phyloP scores from a whole-genome alignment of 164 flowering plant species.

The Litsea cubeba region DNA sequence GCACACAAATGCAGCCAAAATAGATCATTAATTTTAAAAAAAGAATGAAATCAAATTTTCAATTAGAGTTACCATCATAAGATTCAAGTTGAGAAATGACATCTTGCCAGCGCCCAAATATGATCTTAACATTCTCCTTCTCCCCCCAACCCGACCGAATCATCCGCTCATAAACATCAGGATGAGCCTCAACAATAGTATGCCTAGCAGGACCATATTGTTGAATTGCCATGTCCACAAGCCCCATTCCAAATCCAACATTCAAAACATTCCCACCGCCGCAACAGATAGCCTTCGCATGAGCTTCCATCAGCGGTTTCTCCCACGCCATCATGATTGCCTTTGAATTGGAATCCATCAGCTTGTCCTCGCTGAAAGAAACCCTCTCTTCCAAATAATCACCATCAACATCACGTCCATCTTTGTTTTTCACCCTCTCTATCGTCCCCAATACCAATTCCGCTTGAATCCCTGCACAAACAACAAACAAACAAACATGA shows the following conservation, averaged over 20 bases:
- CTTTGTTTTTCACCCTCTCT: constrained; percentile 47
- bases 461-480: constrained; percentile 68
- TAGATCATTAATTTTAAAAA: background rate
- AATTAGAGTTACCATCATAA: constrained; percentile 63
- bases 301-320: constrained; percentile 96
- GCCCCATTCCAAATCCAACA: constrained; percentile 98
- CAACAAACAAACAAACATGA: background rate
- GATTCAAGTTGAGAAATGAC: constrained; percentile 75
- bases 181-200: constrained; percentile 92
- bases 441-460: constrained; percentile 85
- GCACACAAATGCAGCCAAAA: background rate
- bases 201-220: constrained; percentile 59
- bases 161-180: constrained; percentile 86
- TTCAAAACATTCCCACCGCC: constrained; percentile 71
- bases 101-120: constrained; percentile 99
- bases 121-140: constrained; percentile 73
- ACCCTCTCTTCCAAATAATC: constrained; percentile 86
- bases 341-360: constrained; percentile 76
- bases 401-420: constrained; percentile 25
- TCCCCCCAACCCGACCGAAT: constrained; percentile 76
- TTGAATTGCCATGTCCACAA: constrained; percentile 91
- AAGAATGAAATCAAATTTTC: background rate
- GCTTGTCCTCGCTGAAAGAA: constrained; percentile 81
- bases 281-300: constrained; percentile 86
- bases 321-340: constrained; percentile 99